Evolutionary conservation across 768 basidiomycete species (phyloP), one percentile per base, ranked within the genome.

Genomic region (Lentinula sp.): DNA sequence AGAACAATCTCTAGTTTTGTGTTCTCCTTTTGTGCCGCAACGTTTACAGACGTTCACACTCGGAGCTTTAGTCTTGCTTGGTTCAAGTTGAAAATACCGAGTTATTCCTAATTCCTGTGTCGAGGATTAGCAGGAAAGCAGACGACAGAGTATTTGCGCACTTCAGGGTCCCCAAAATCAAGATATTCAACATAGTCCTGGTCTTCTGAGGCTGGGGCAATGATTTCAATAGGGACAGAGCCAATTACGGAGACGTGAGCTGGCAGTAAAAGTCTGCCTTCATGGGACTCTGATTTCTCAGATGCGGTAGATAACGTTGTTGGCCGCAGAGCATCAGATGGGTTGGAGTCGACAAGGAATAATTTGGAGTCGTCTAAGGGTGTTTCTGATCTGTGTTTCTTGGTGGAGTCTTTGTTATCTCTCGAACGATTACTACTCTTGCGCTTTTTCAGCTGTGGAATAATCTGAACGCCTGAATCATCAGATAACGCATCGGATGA

Each of bases 121-220:
- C 57, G 28, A 23, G 23, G 32, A 61, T 52, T 16, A 21, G 46
- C 50, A 10, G 45, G 23, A 51, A 32, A 23, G 6, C 35, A 45
- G 23, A 31, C 45, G 35, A n/a, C 18, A 28, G 16, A 28, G 34
- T 43, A 11, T 34, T 21, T 56, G 67, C 79, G 28, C 60, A 86
- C 87, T 73, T 79, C 82, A 37, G 78, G 73, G 65, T 85, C 84
- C 56, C 88, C 88, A 64, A 85, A 88, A 65, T 91, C 89, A 23
- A 93, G 76, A 67, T 89, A 91, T 57, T 92, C 84, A 61, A 93
- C 91, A 66, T 84, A 89, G 66, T 83, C 82, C 23, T 85, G 84
- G 8, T 81, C 82, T 21, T 85, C 84, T 13, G 77, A 75, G 40
- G 81, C 74, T 32, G 59, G 74, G 13, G 76, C 70, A 16, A 84